Percentiles rank a stretch among this genome's conserved stretches.
Conservation (phyloP, 768 basidiomycete species). For the Flagelloscypha sp. region DNA sequence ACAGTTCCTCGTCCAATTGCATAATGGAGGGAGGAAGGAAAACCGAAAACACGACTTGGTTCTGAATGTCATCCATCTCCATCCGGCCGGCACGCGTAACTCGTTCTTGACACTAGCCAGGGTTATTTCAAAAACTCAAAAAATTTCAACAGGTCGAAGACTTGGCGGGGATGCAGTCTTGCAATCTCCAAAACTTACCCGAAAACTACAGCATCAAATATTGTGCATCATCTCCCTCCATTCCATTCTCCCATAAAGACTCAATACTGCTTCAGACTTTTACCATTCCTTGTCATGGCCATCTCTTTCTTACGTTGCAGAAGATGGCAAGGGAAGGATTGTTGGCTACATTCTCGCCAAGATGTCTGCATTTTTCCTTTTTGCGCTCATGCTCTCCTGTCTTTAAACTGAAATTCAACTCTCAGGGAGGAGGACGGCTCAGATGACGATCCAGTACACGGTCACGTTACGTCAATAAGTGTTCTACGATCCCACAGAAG, state of each 20-base stretch:
- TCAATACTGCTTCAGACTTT: constrained; percentile 47
- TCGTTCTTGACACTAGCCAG: constrained; percentile 1
- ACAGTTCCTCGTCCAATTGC: too few species aligned
- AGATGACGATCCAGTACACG: constrained; percentile 59
- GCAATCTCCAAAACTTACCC: constrained; percentile 87
- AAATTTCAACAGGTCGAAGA: constrained; percentile 61
- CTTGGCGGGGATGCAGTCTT: constrained; percentile 87
- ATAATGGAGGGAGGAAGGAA: too few species aligned
- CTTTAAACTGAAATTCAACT: constrained; percentile 24
- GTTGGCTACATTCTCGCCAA: constrained; percentile 96
- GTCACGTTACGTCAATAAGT: constrained; percentile 95
- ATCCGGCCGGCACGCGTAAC: constrained; percentile 25
- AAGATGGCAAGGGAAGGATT: constrained; percentile 80
- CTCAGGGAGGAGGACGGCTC: constrained; percentile 58
- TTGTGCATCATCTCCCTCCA: constrained; percentile 34
- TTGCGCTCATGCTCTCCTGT: background rate
- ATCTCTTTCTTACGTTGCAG: constrained; percentile 86
- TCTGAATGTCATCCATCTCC: too few species aligned
- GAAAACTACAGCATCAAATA: constrained; percentile 86
- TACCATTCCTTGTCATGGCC: constrained; percentile 92
- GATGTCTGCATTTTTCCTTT: constrained; percentile 48
- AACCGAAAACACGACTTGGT: too few species aligned
- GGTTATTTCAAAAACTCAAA: background rate
- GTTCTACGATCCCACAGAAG: constrained; percentile 85
- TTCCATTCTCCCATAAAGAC: background rate